Evolutionary conservation across 2,329 filamentous ascomycete genomes (phyloP).

Genomic region (Thielaviopsis ethacetica): DNA sequence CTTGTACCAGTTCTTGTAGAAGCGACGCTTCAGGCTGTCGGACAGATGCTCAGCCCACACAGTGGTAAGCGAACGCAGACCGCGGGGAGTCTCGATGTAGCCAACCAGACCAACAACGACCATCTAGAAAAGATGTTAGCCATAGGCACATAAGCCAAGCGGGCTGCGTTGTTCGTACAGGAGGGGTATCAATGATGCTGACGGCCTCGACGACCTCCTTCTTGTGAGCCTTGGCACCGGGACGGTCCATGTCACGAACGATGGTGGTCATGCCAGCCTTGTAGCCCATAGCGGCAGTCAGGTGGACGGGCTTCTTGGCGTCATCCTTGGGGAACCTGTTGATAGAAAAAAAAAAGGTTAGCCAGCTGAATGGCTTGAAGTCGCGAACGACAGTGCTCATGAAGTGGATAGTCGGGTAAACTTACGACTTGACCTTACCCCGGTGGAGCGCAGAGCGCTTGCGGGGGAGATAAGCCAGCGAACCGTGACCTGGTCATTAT

Average conservation of each 20-base stretch:
- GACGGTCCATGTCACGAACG: conserved; percentile 97
- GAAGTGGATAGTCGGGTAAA: conserved; percentile 15
- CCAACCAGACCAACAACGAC: conserved; percentile 99
- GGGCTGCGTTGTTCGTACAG: conserved; percentile 80
- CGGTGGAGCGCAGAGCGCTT: conserved; percentile 91
- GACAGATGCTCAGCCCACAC: conserved; percentile 99
- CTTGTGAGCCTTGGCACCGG: conserved; percentile 97
- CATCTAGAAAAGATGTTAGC: conserved; percentile 68
- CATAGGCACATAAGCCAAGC: conserved; percentile 58
- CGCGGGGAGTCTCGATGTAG: conserved; percentile 99
- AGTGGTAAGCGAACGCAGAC: conserved; percentile 97
- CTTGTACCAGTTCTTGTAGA: conserved; percentile 99
- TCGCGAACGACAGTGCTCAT: neutral
- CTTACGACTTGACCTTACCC: conserved; percentile 97
- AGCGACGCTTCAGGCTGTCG: conserved; percentile 97
- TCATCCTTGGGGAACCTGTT: conserved; percentile 98
- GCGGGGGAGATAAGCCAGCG: conserved; percentile 70
- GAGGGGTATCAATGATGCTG: conserved; percentile 80
- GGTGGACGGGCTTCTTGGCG: conserved; percentile 97
- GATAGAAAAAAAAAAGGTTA: conserved; percentile 10
- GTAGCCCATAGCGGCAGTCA: conserved; percentile 97
- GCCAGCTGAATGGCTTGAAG: neutral
- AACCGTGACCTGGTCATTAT: conserved; percentile 47
- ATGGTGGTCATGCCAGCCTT: conserved; percentile 99
- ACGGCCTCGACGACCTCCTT: conserved; percentile 88